These are phyloP conservation scores for Panellus pusillus DNA, from an alignment of 768 basidiomycete species.

Conservation along the genomic window DNA sequence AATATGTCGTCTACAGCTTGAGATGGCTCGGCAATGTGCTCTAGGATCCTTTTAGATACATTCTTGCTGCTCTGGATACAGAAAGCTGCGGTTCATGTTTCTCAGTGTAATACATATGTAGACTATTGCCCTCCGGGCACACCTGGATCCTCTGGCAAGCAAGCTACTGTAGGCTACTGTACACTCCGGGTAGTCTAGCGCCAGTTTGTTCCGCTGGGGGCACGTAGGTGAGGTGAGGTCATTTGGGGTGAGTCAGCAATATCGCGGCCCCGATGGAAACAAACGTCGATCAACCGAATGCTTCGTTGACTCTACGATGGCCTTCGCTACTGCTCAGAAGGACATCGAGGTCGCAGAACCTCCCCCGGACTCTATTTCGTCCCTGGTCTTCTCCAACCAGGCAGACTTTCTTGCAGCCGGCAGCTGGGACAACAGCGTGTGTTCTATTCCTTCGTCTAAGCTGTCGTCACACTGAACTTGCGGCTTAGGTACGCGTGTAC, in stretches of 20 bases:
- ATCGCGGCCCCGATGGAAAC: too few species aligned
- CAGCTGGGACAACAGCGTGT: constrained; percentile 74
- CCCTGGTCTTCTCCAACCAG: constrained; percentile 42
- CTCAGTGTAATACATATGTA: too few species aligned
- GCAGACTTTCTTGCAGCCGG: constrained; percentile 72
- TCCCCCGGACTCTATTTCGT: constrained; percentile 67
- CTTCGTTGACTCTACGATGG: constrained; percentile 3
- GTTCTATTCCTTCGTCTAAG: constrained; percentile 13
- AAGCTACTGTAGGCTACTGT: too few species aligned
- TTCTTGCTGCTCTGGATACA: too few species aligned
- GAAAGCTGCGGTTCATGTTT: too few species aligned
- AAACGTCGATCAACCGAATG: neutral
- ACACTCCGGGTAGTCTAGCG: too few species aligned
- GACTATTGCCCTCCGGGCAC: too few species aligned
- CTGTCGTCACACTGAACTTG: neutral
- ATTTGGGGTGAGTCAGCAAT: neutral
- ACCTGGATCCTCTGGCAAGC: too few species aligned
- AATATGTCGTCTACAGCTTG: constrained; percentile 25
- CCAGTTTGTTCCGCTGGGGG: too few species aligned
- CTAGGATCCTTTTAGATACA: constrained; percentile 14
- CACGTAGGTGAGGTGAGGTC: too few species aligned
- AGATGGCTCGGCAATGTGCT: constrained; percentile 47
- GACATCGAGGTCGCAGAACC: constrained; percentile 64
- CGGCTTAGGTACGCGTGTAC: constrained; percentile 64
- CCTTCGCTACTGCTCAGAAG: constrained; percentile 33